These are phyloP conservation scores for Phallus indusiatus DNA, from an alignment of 768 basidiomycete species.

Conservation along the genomic window DNA sequence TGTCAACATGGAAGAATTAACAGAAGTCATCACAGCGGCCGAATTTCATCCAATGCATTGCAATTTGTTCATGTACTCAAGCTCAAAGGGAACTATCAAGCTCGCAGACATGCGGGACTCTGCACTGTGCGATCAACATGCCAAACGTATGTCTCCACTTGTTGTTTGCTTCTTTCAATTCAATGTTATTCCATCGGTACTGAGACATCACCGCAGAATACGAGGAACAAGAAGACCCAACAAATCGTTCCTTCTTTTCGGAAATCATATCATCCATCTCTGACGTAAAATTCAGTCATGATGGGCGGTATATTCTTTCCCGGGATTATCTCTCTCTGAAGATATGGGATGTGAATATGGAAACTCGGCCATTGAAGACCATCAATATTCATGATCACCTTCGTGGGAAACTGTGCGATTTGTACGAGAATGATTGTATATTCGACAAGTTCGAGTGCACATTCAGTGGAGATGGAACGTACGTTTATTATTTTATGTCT, in stretches of 20 bases:
- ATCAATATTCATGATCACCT: conserved; percentile 99
- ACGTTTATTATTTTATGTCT: conserved; percentile 18
- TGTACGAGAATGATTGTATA: conserved; percentile 99
- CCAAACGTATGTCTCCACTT: conserved; percentile 65
- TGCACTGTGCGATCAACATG: conserved; percentile 90
- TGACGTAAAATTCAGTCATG: conserved; percentile 97
- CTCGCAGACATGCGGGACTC: conserved; percentile 99
- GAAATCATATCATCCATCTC: conserved; percentile 99
- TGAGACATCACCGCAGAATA: conserved; percentile 51
- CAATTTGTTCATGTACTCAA: conserved; percentile 99
- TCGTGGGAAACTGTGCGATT: conserved; percentile 92
- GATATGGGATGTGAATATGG: conserved; percentile 99
- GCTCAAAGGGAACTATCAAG: conserved; percentile 99
- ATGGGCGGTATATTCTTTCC: conserved; percentile 93
- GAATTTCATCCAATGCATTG: conserved; percentile 98
- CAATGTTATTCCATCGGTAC: conserved; percentile 4
- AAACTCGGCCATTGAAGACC: conserved; percentile 89
- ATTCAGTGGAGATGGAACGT: conserved; percentile 94
- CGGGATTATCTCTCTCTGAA: conserved; percentile 96
- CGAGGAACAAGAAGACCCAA: conserved; percentile 97
- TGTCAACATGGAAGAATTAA: conserved; percentile 98
- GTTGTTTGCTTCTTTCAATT: not conserved
- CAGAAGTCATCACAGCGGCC: conserved; percentile 99
- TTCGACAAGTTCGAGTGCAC: conserved; percentile 99
- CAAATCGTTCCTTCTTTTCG: conserved; percentile 96